These are phyloP conservation scores for Pythium brassicae DNA, from an alignment of 352 stramenopile species.

Conservation along the genomic window DNA sequence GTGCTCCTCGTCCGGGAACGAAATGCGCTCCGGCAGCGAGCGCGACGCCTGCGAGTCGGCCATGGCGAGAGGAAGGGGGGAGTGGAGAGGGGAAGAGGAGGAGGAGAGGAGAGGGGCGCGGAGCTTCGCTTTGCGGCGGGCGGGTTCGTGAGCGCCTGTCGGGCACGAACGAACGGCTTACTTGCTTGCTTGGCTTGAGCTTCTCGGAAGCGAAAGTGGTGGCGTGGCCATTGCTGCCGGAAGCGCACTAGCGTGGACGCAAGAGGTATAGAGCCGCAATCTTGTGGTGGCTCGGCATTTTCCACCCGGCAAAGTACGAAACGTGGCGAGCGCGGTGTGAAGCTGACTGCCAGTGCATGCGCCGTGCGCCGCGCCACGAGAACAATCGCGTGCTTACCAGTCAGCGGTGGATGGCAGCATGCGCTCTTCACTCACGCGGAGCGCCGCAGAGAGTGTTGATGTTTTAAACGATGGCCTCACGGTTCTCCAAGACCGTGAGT, in stretches of 20 bases:
- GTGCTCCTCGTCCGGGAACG: slow-evolving; percentile 79
- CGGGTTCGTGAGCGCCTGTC: too few relatives aligned
- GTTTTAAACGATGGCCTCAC: too few relatives aligned
- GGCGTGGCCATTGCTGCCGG: neutral
- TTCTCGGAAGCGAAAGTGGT: neutral
- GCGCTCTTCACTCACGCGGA: too few relatives aligned
- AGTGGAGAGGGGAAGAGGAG: neutral
- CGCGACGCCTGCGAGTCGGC: slow-evolving; percentile 27
- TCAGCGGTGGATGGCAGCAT: too few relatives aligned
- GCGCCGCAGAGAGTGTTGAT: too few relatives aligned
- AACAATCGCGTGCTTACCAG: neutral
- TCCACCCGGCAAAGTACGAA: slow-evolving; percentile 8
- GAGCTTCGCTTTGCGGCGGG: neutral
- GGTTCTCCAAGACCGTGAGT: too few relatives aligned
- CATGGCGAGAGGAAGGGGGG: neutral
- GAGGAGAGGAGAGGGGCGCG: neutral
- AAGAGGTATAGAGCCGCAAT: slow-evolving; percentile 4
- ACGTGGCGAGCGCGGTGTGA: neutral
- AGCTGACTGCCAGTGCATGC: too few relatives aligned
- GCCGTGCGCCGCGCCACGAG: neutral
- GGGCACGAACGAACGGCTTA: too few relatives aligned
- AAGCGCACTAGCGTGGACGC: neutral
- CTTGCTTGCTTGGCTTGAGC: neutral
- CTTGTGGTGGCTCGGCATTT: slow-evolving; percentile 5
- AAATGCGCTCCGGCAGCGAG: slow-evolving; percentile 83